A percentile compares a stretch with the other conserved stretches of the same genome.
phyloP scores from a whole-genome alignment of 2,329 filamentous ascomycete genomes.

The Aspergillus novoparasiticus region DNA sequence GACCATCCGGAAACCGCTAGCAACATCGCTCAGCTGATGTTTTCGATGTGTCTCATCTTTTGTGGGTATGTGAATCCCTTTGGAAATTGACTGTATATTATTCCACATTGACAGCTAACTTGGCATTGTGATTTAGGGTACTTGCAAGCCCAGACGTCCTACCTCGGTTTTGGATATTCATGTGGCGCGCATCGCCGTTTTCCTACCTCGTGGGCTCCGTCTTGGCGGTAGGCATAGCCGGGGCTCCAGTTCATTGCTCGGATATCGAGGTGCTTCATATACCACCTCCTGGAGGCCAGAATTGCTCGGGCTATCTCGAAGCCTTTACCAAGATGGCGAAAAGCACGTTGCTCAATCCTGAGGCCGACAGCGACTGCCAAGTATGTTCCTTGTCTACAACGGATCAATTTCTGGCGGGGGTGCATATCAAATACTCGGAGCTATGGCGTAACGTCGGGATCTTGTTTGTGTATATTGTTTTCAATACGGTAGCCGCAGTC shows the following conservation, averaged over 20 bases:
- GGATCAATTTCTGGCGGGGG: slow-evolving; percentile 54
- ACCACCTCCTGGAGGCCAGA: slow-evolving; percentile 60
- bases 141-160: slow-evolving; percentile 61
- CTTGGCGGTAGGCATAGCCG: slow-evolving; percentile 36
- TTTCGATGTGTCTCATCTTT: slow-evolving; percentile 61
- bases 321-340: slow-evolving; percentile 54
- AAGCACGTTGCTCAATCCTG: slow-evolving; percentile 66
- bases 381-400: slow-evolving; percentile 45
- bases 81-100: not conserved
- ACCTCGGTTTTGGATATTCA: slow-evolving; percentile 76
- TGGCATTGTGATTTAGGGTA: slow-evolving; percentile 49
- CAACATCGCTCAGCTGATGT: slow-evolving; percentile 60
- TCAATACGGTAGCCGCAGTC: slow-evolving; percentile 54
- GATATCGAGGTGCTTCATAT: slow-evolving; percentile 37
- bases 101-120: not conserved
- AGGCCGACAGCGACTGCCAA: slow-evolving; percentile 60
- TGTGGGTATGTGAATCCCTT: slow-evolving; percentile 38
- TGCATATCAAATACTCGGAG: slow-evolving; percentile 48
- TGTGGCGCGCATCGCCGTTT: slow-evolving; percentile 70
- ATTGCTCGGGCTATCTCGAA: slow-evolving; percentile 65
- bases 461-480: slow-evolving; percentile 55
- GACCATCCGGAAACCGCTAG: slow-evolving; percentile 67
- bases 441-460: slow-evolving; percentile 60
- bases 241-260: slow-evolving; percentile 34
- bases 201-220: slow-evolving; percentile 59